A percentile compares a stretch with the other conserved stretches of the same genome.
Conservation (phyloP, 768 basidiomycete genomes). For the Strobilomyces confusus region DNA sequence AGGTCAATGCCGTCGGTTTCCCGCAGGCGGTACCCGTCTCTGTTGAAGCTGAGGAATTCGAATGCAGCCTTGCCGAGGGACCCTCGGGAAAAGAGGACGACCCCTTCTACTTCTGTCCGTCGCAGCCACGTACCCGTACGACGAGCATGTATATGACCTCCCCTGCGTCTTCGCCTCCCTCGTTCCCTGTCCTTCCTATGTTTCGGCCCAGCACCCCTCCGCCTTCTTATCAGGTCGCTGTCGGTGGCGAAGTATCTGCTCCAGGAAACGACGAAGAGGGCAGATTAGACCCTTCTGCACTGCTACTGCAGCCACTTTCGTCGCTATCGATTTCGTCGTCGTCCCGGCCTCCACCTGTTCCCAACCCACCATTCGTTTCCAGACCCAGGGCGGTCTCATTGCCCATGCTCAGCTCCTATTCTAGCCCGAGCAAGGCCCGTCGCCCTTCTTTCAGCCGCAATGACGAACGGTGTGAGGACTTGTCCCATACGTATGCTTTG, state of each 20-base stretch:
- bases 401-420: constrained; percentile 9
- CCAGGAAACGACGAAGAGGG: neutral
- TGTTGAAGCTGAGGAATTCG: constrained; percentile 1
- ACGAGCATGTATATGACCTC: constrained; percentile 24
- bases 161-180: constrained; percentile 2
- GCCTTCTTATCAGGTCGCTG: constrained; percentile 21
- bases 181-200: constrained; percentile 15
- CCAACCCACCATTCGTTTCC: constrained; percentile 12
- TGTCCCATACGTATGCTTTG: constrained; percentile 28
- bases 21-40: constrained; percentile 9
- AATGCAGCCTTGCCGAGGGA: neutral
- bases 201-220: constrained; percentile 26
- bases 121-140: constrained; percentile 25
- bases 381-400: constrained; percentile 27
- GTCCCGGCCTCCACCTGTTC: constrained; percentile 11
- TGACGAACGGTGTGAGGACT: constrained; percentile 24
- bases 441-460: constrained; percentile 13
- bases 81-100: constrained; percentile 20
- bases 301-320: constrained; percentile 29
- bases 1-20: constrained; percentile 19
- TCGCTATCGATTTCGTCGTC: constrained; percentile 12
- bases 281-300: constrained; percentile 20
- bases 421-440: constrained; percentile 7
- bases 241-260: neutral
- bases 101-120: constrained; percentile 22